Percentiles rank a stretch among this genome's conserved stretches.
Evolutionary conservation across 2,329 filamentous ascomycete species (phyloP).

Genomic region (Fusarium sp.): DNA sequence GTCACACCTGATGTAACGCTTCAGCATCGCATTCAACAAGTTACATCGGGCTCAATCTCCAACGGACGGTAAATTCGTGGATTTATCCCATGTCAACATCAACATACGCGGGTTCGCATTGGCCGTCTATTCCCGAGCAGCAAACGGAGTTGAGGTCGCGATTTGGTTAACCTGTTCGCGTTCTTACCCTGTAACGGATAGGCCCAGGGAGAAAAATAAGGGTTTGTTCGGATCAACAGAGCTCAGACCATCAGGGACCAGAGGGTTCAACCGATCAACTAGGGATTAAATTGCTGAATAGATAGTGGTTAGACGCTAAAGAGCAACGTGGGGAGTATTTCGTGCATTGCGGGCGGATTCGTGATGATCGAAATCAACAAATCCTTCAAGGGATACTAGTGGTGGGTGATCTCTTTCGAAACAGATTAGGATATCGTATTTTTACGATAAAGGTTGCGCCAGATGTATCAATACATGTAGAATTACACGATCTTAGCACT

Average conservation of each 20-base stretch:
- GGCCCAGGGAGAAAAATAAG: conserved; percentile 10
- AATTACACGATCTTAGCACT: conserved; percentile 14
- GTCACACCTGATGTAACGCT: no score
- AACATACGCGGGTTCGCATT: no score
- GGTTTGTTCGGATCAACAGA: conserved; percentile 12
- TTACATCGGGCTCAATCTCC: background rate
- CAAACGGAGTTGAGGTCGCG: background rate
- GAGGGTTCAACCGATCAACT: background rate
- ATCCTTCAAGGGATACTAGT: background rate
- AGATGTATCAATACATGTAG: conserved; percentile 1
- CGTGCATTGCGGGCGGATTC: conserved; percentile 25
- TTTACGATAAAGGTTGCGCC: background rate
- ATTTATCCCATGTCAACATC: background rate
- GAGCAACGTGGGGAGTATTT: conserved; percentile 11
- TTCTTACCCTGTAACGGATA: conserved; percentile 13
- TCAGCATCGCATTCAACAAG: background rate
- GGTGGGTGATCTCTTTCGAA: background rate
- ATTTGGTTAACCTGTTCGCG: background rate
- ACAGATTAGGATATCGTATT: background rate
- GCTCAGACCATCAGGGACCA: conserved; percentile 6
- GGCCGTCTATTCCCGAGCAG: background rate
- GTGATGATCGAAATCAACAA: conserved; percentile 36
- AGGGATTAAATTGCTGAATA: background rate
- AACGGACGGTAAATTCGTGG: background rate
- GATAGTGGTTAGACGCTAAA: conserved; percentile 6